A percentile compares a stretch with the other conserved stretches of the same genome.
Evolutionary conservation across 768 basidiomycete species (phyloP).

Genomic region (Russula foetens): DNA sequence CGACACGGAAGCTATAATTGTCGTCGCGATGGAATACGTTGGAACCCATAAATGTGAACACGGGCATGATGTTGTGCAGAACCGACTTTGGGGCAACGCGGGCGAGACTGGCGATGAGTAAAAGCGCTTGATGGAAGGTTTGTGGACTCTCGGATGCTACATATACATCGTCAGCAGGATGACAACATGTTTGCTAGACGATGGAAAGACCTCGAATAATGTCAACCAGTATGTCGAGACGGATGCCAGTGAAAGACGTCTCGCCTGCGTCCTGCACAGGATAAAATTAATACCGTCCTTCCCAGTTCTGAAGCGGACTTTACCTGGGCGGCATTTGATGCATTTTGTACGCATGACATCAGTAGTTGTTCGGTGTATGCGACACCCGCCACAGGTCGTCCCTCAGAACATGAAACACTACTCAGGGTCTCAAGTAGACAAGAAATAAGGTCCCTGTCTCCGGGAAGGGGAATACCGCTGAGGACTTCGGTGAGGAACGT

Average conservation of each 20-base stretch:
- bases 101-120: slow-evolving; percentile 80
- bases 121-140: slow-evolving; percentile 86
- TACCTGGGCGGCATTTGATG: slow-evolving; percentile 50
- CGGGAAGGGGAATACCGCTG: slow-evolving; percentile 52
- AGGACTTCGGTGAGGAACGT: slow-evolving; percentile 63
- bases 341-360: slow-evolving; percentile 71
- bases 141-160: slow-evolving; percentile 86
- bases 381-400: slow-evolving; percentile 51
- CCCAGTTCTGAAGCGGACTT: slow-evolving; percentile 16
- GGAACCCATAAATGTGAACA: slow-evolving; percentile 99
- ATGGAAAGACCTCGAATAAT: slow-evolving; percentile 60
- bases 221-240: slow-evolving; percentile 82
- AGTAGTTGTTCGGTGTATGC: slow-evolving; percentile 77
- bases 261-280: slow-evolving; percentile 41
- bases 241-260: slow-evolving; percentile 48
- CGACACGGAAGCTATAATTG: slow-evolving; percentile 88
- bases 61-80: slow-evolving; percentile 91
- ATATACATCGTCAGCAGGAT: not conserved
- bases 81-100: slow-evolving; percentile 84
- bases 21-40: slow-evolving; percentile 96
- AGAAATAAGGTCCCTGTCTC: slow-evolving; percentile 63
- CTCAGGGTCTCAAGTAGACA: slow-evolving; percentile 65
- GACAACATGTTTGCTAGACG: not conserved
- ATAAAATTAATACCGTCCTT: not conserved
- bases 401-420: slow-evolving; percentile 49